A percentile compares a stretch with the other conserved stretches of the same genome.
Evolutionary conservation across 2,329 filamentous ascomycete species (phyloP).

Genomic region (Hymenoscyphus linearis): DNA sequence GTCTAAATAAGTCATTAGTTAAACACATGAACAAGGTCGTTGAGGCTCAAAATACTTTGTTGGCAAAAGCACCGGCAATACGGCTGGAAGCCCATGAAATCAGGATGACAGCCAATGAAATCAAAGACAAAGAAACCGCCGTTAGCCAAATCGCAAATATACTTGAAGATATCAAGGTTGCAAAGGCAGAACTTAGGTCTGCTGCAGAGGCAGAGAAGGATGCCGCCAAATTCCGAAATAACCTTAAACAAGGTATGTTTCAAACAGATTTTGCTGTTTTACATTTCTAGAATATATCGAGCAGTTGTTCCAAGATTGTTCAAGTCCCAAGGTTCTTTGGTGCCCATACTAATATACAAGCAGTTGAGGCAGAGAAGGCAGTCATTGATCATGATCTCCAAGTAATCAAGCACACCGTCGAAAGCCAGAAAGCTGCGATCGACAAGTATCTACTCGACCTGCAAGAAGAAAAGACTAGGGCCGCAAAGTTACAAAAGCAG

Average conservation of each 20-base stretch:
- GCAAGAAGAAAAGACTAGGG: constrained; percentile 12
- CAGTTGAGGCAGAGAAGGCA: neutral
- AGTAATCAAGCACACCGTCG: too few relatives aligned
- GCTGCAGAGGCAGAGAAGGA: neutral
- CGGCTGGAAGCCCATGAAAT: too few relatives aligned
- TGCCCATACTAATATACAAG: neutral
- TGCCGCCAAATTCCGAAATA: neutral
- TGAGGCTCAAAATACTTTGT: constrained; percentile 20
- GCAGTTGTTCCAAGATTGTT: too few relatives aligned
- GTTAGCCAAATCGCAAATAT: neutral
- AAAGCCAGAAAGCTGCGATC: constrained; percentile 6
- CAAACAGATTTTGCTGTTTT: neutral
- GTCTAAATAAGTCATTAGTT: constrained; percentile 26
- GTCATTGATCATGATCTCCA: neutral
- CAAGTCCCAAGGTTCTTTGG: too few relatives aligned
- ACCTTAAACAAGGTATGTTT: neutral
- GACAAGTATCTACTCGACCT: constrained; percentile 15
- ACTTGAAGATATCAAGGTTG: constrained; percentile 5
- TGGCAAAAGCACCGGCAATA: constrained; percentile 13
- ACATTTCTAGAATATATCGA: too few relatives aligned
- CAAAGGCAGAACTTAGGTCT: neutral
- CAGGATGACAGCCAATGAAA: neutral
- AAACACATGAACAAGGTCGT: constrained; percentile 33
- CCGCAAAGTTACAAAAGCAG: constrained; percentile 18
- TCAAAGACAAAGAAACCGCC: neutral